Evolutionary conservation across 2,329 filamentous ascomycete species (phyloP), one percentile per base, ranked within the genome.

Genomic region (Botrytis porri): DNA sequence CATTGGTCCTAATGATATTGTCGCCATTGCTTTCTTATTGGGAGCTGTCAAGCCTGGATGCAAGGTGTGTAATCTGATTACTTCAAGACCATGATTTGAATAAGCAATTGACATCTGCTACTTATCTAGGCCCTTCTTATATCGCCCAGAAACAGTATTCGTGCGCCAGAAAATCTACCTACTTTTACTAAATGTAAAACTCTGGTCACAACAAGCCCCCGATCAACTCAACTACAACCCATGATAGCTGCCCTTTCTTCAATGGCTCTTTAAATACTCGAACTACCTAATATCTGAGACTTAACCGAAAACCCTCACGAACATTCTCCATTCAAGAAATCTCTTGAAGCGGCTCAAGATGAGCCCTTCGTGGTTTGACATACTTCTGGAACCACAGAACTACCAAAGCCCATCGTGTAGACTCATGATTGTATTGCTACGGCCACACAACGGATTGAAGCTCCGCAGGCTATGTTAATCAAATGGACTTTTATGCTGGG

Each of bases 1-100:
- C 76, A 82, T 86, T 69, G 85, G 84, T 0, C 43, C 71, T 0
- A 73, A 73, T 25, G 71, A 70, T 59, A 57, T 70, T 25, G 25
- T 39, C 1, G 29, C 48, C 29, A 63, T 61, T 57, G 57, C 65
- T 4, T 61, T 70, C 5, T 25, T 73, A 37, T 37, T 73, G 12
- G 71, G 43, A n/a, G 71, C 65, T 54, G 60, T 70, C 39, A 73
- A 73, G 29, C 8, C 66, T 54, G 71, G 71, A 3, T 73, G 69
- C 48, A 69, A 67, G 64, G 71, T 60, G 54, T n/a, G 65, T 64
- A 45, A 22, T 29, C 3, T 9, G 29, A 43, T 54, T 18, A 0
- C 22, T 60, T 3, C 14, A 4, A 7, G 22, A 1, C 7, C 25
- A 37, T 37, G 4, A 43, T 70, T 3, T 32, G 20, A 10, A 43